Conservation (phyloP, 768 basidiomycete genomes). For the Tephrocybe sp. region DNA sequence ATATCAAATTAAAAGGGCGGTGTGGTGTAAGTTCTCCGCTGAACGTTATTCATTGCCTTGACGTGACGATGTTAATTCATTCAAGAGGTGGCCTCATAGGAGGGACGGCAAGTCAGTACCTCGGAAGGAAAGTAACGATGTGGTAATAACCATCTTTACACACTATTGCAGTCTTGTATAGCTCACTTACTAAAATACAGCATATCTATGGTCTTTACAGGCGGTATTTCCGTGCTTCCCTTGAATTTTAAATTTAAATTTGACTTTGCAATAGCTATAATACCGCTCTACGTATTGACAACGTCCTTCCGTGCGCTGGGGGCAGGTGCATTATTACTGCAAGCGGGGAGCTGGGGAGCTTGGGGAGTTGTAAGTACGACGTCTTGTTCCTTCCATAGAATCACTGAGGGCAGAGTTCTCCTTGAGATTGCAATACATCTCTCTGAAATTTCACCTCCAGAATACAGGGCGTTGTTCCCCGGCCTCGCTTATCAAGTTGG, state of each 20-base stretch:
- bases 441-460: constrained; percentile 81
- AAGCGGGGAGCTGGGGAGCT: constrained; percentile 86
- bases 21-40: constrained; percentile 1
- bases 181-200: not conserved
- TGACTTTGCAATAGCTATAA: constrained; percentile 47
- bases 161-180: not conserved
- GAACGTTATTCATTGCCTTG: too few species aligned
- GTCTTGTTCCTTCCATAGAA: not conserved
- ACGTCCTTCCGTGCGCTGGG: constrained; percentile 61
- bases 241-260: not conserved
- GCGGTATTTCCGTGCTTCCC: too few species aligned
- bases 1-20: not conserved
- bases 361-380: constrained; percentile 73
- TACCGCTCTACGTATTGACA: constrained; percentile 85
- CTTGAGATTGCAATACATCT: constrained; percentile 69
- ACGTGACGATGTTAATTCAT: not conserved
- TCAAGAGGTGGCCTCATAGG: constrained; percentile 13
- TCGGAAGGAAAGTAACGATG: constrained; percentile 15
- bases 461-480: constrained; percentile 85
- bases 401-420: too few species aligned
- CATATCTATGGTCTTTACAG: too few species aligned
- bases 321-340: constrained; percentile 83
- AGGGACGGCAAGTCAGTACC: constrained; percentile 15
- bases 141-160: constrained; percentile 2
- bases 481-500: constrained; percentile 84